Base-by-base conservation (phyloP, 2,329 filamentous ascomycete species). In the Lachnum nothofagi region DNA sequence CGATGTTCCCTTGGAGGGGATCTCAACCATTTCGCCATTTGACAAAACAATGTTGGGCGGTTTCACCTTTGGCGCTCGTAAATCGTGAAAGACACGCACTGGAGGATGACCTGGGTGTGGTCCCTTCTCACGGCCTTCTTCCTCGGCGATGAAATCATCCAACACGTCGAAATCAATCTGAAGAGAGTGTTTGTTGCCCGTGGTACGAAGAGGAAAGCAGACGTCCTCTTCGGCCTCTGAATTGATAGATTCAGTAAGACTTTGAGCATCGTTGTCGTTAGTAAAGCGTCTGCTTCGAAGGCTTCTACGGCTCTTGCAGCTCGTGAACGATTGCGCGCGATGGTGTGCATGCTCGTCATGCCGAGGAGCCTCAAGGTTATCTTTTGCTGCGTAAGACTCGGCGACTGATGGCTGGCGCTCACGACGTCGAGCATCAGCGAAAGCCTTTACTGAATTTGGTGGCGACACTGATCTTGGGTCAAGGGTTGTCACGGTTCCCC, bases 391-490 rank as follows among this genome's bases (percentile, higher is more conserved):
- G 67, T 95, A 96, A 3, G 91, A 91, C 22, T 65, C 63, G 2
- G 53, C 50, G 53, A 80, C 65, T 3, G 83, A 86, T 42, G 80
- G 78, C 41, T 81, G 77, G 37, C 91, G 86, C 64, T 91, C 88
- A 51, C 91, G 85, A 51, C 89, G 87, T 43, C 89, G 85, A 47
- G 88, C 88, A 62, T 93, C 88, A 16, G 93, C 93, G 68, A 98
- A 98, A 3, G 93, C 93, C 67, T 97, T 95, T 44, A 98, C 90
- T 0, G 93, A 98, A 68, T 96, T 98, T 6, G 93, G 93, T 9
- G 91, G 91, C 5, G 93, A 97, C 2, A 80, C 73, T 1, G 88
- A 89, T 47, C 88, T 79, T 41, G 79, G 80, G 19, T 79, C 77
- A 20, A 71, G 67, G 1, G 79, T 79, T 25, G 76, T 76, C 46